phyloP scores from a whole-genome alignment of 768 basidiomycete genomes.

The Leccinellum rugosiceps region DNA sequence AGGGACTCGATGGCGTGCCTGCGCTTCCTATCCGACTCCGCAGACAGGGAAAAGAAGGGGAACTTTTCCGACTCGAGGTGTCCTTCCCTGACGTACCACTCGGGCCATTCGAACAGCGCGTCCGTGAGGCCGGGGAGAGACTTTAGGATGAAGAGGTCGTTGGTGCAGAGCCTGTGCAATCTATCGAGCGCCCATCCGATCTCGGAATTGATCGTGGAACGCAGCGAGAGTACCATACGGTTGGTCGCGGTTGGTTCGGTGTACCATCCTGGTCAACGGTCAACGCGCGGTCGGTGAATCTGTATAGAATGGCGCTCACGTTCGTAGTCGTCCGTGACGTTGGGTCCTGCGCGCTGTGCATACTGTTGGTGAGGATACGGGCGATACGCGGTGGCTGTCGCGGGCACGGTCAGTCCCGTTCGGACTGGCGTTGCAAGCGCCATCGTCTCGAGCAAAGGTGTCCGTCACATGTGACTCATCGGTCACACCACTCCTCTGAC shows the following conservation, averaged over 20 bases:
- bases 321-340: constrained; percentile 74
- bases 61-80: constrained; percentile 42
- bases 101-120: constrained; percentile 84
- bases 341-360: constrained; percentile 33
- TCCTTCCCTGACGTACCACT: constrained; percentile 74
- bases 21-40: constrained; percentile 50
- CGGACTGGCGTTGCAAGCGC: constrained; percentile 31
- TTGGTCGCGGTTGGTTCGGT: constrained; percentile 78
- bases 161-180: constrained; percentile 73
- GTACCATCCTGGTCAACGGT: constrained; percentile 63
- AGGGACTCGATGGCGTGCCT: constrained; percentile 83
- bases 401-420: constrained; percentile 15
- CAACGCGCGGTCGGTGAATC: constrained; percentile 1
- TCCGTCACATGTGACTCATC: too few relatives aligned
- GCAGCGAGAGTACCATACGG: constrained; percentile 86
- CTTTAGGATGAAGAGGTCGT: constrained; percentile 72
- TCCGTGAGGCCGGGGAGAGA: constrained; percentile 77
- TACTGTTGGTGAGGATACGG: constrained; percentile 21
- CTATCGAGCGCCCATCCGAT: constrained; percentile 89
- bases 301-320: constrained; percentile 41
- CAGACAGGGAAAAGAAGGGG: constrained; percentile 54
- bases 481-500: constrained; percentile 7
- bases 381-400: constrained; percentile 23
- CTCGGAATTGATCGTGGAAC: constrained; percentile 79
- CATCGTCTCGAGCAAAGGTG: constrained; percentile 21